Percentiles rank a stretch among this genome's conserved stretches.
Conservation (phyloP, 2,329 filamentous ascomycete species). For the Pseudogymnoascus sp. region DNA sequence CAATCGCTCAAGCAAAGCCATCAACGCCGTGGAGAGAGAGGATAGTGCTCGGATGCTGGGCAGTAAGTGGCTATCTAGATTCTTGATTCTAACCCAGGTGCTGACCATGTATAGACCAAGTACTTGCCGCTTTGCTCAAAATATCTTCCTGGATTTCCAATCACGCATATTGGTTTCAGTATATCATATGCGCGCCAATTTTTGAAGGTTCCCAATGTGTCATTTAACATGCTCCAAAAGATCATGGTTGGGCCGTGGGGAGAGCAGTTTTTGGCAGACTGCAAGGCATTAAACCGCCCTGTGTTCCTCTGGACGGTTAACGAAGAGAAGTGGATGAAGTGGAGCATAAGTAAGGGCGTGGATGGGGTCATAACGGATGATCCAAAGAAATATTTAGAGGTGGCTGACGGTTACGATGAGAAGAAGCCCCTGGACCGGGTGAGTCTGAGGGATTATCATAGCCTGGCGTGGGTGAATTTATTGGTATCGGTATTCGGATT, state of each 20-base stretch:
- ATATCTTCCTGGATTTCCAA: conserved; percentile 56
- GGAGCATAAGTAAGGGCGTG: conserved; percentile 59
- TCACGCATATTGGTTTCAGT: conserved; percentile 63
- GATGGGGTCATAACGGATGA: conserved; percentile 87
- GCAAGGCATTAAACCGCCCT: conserved; percentile 48
- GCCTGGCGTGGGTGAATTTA: background rate
- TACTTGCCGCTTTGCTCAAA: conserved; percentile 59
- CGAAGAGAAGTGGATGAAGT: conserved; percentile 69
- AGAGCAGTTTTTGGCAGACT: conserved; percentile 56
- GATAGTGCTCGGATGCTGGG: conserved; percentile 78
- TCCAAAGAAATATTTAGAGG: conserved; percentile 59
- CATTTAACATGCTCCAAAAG: conserved; percentile 71
- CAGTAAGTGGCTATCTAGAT: conserved; percentile 39
- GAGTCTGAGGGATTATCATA: conserved; percentile 15
- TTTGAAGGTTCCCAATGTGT: conserved; percentile 58
- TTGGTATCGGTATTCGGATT: conserved; percentile 17
- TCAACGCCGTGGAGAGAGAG: conserved; percentile 62
- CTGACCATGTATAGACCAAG: conserved; percentile 42
- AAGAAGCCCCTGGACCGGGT: conserved; percentile 19
- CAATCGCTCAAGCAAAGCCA: conserved; percentile 49
- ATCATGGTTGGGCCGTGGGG: conserved; percentile 65
- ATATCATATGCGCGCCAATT: conserved; percentile 63
- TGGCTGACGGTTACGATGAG: conserved; percentile 40
- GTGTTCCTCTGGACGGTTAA: conserved; percentile 88
- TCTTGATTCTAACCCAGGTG: background rate